Evolutionary conservation across 2,329 filamentous ascomycete species (phyloP).

Genomic region (Aureobasidium uvarum): DNA sequence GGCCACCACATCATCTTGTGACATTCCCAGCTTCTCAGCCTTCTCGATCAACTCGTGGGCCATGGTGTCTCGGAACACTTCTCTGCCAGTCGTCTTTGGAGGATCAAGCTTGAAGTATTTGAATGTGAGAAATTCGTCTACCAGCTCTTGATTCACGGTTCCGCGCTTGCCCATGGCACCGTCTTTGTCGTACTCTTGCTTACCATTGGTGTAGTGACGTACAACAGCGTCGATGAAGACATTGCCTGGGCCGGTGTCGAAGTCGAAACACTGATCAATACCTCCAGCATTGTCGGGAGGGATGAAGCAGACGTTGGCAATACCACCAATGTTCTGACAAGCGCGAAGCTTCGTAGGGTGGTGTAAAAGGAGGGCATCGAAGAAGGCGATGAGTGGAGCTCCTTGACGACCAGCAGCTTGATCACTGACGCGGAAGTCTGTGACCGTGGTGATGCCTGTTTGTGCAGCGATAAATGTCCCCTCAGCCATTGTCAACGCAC

Average conservation of each 20-base stretch:
- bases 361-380: conserved; percentile 57
- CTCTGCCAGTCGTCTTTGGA: conserved; percentile 59
- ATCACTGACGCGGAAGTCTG: conserved; percentile 58
- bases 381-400: conserved; percentile 57
- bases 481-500: conserved; percentile 58
- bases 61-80: conserved; percentile 59
- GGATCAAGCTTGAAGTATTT: conserved; percentile 54
- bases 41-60: conserved; percentile 54
- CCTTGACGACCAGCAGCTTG: conserved; percentile 57
- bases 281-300: conserved; percentile 47
- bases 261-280: conserved; percentile 34
- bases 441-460: conserved; percentile 59
- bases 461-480: conserved; percentile 55
- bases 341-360: conserved; percentile 58
- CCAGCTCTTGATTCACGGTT: conserved; percentile 36
- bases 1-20: conserved; percentile 55
- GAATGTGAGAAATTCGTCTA: conserved; percentile 38
- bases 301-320: conserved; percentile 62
- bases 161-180: conserved; percentile 36
- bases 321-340: conserved; percentile 62
- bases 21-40: conserved; percentile 47
- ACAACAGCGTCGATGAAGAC: conserved; percentile 39
- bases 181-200: conserved; percentile 38
- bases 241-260: conserved; percentile 39
- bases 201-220: conserved; percentile 36